phyloP scores from a whole-genome alignment of 768 basidiomycete genomes.

The Hemileccinum impolitum region DNA sequence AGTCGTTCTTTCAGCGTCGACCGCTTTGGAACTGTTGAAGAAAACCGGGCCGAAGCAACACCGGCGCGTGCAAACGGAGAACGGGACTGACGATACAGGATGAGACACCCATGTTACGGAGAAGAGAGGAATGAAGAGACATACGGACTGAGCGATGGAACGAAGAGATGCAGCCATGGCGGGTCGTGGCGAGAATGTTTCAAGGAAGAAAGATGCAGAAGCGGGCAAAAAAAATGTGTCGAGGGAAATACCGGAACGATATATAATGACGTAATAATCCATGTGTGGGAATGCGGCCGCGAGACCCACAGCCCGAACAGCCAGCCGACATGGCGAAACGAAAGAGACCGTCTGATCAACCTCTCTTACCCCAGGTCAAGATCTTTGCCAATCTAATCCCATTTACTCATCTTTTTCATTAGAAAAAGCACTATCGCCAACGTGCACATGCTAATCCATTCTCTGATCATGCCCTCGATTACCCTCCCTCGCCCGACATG shows the following conservation, averaged over 20 bases:
- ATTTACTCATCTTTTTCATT: neutral
- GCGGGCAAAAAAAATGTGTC: constrained; percentile 6
- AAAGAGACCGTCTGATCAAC: constrained; percentile 15
- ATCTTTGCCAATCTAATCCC: neutral
- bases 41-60: constrained; percentile 52
- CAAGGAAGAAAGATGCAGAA: neutral
- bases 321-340: constrained; percentile 24
- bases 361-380: constrained; percentile 51
- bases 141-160: constrained; percentile 33
- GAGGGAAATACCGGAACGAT: constrained; percentile 27
- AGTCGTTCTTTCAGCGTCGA: constrained; percentile 88
- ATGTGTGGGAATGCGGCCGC: constrained; percentile 12
- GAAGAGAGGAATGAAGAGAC: constrained; percentile 33
- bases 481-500: constrained; percentile 69
- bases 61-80: constrained; percentile 42
- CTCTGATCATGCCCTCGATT: constrained; percentile 84
- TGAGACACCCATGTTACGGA: constrained; percentile 6
- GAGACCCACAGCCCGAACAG: neutral
- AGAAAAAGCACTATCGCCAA: constrained; percentile 86
- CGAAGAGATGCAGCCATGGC: constrained; percentile 46
- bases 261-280: neutral
- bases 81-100: constrained; percentile 41
- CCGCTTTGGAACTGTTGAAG: constrained; percentile 62
- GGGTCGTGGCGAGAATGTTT: neutral
- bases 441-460: constrained; percentile 85